phyloP scores from a whole-genome alignment of 257 asterid genomes.

The Handroanthus guayacan region DNA sequence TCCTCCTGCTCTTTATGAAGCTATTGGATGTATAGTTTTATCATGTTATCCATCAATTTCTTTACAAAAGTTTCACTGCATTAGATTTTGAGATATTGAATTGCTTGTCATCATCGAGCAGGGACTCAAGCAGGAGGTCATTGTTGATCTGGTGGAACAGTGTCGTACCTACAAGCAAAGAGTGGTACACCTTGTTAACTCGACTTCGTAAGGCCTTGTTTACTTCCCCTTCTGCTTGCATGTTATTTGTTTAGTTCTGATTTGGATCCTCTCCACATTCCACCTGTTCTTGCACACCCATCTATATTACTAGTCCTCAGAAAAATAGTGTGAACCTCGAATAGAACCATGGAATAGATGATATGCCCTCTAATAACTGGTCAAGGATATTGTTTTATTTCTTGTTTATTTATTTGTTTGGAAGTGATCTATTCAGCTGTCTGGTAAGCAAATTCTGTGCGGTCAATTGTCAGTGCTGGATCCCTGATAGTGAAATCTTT shows the following conservation, averaged over 20 bases:
- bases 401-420: background rate
- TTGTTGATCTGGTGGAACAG: slow-evolving; percentile 97
- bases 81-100: slow-evolving; percentile 9
- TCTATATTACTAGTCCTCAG: background rate
- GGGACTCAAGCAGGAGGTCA: slow-evolving; percentile 96
- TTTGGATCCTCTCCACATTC: slow-evolving; percentile 15
- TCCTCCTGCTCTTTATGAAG: background rate
- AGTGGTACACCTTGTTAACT: slow-evolving; percentile 97
- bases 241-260: slow-evolving; percentile 19
- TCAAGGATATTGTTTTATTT: slow-evolving; percentile 6
- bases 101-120: slow-evolving; percentile 42
- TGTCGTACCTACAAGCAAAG: slow-evolving; percentile 96
- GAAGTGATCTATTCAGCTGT: background rate
- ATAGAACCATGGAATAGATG: slow-evolving; percentile 24
- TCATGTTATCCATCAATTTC: background rate
- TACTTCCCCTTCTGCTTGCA: slow-evolving; percentile 30
- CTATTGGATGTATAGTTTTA: background rate
- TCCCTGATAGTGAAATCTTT: background rate
- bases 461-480: background rate
- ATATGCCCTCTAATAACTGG: slow-evolving; percentile 22
- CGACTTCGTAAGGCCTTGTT: slow-evolving; percentile 86
- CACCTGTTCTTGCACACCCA: background rate
- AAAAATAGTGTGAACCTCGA: slow-evolving; percentile 9
- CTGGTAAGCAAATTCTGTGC: background rate
- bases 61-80: background rate